Conservation (phyloP, 2,329 filamentous ascomycete genomes). For the Orbilia javanica region DNA sequence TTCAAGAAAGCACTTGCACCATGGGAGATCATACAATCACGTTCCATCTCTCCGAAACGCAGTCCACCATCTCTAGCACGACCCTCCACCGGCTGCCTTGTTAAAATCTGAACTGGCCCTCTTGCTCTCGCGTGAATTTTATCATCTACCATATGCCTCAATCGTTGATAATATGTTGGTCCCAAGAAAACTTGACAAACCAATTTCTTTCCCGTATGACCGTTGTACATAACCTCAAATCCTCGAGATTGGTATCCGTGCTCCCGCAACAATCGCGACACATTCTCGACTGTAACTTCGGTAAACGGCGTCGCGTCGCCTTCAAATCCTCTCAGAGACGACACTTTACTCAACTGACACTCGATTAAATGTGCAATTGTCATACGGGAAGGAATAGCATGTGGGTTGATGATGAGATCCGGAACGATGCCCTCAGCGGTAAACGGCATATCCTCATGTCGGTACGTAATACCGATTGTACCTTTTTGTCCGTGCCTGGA, state of each 20-base stretch:
- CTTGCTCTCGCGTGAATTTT: constrained; percentile 99
- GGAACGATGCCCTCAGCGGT: constrained; percentile 90
- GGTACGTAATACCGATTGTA: constrained; percentile 98
- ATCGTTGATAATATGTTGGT: constrained; percentile 97
- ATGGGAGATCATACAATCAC: constrained; percentile 99
- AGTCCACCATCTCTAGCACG: constrained; percentile 97
- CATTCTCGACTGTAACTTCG: constrained; percentile 93
- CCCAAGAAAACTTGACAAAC: constrained; percentile 96
- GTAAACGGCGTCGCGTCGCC: constrained; percentile 98
- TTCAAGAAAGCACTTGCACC: constrained; percentile 97
- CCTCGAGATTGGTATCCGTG: constrained; percentile 97
- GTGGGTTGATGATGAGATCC: constrained; percentile 91
- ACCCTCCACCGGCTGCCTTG: constrained; percentile 96
- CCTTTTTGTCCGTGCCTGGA: constrained; percentile 99
- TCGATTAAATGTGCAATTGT: constrained; percentile 99
- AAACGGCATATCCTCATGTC: constrained; percentile 99
- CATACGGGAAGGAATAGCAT: constrained; percentile 99
- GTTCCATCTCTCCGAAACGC: constrained; percentile 99
- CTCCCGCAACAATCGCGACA: constrained; percentile 85
- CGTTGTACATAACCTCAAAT: constrained; percentile 99
- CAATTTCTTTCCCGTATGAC: constrained; percentile 93
- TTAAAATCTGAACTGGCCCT: constrained; percentile 96
- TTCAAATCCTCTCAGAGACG: constrained; percentile 91
- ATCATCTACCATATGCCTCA: constrained; percentile 99
- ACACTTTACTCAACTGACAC: constrained; percentile 96